Percentiles rank a stretch among this genome's conserved stretches.
phyloP scores from a whole-genome alignment of 2,329 filamentous ascomycete species.

The Colletotrichum musicola region DNA sequence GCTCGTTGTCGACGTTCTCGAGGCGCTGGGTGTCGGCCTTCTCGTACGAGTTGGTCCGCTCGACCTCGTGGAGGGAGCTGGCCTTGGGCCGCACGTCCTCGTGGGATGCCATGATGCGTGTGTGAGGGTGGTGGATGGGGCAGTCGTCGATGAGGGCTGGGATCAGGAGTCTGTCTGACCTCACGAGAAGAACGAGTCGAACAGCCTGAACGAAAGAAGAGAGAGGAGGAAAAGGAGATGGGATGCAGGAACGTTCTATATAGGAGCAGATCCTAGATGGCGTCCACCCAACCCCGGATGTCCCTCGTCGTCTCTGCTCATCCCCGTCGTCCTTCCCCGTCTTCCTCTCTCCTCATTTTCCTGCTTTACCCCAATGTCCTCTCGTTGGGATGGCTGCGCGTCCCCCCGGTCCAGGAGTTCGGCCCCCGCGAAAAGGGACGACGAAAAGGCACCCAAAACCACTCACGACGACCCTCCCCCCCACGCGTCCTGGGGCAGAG shows the following conservation, averaged over 20 bases:
- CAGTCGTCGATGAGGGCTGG: not conserved
- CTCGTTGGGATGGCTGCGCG: slow-evolving; percentile 13
- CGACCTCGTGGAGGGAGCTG: slow-evolving; percentile 46
- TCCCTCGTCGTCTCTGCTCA: not conserved
- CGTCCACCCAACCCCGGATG: not conserved
- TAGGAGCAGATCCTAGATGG: slow-evolving; percentile 16
- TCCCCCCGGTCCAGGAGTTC: slow-evolving; percentile 10
- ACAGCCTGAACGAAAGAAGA: not conserved
- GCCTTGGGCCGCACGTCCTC: slow-evolving; percentile 36
- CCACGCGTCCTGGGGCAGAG: slow-evolving; percentile 8
- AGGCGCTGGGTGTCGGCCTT: slow-evolving; percentile 37
- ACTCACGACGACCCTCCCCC: not conserved
- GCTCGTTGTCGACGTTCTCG: slow-evolving; percentile 71
- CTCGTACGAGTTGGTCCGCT: slow-evolving; percentile 39
- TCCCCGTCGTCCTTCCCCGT: not conserved
- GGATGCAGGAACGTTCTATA: slow-evolving; percentile 25
- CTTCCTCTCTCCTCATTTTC: slow-evolving; percentile 18
- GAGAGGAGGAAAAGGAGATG: not conserved
- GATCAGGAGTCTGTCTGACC: not conserved
- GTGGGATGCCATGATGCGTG: slow-evolving; percentile 36
- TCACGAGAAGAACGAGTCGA: slow-evolving; percentile 2
- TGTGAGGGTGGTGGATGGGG: not conserved
- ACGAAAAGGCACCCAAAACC: slow-evolving; percentile 6
- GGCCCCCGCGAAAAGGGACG: slow-evolving; percentile 32
- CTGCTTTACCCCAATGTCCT: slow-evolving; percentile 20